These are phyloP conservation scores for Coleophoma crateriformis DNA, from an alignment of 2,329 filamentous ascomycete genomes.

Conservation along the genomic window DNA sequence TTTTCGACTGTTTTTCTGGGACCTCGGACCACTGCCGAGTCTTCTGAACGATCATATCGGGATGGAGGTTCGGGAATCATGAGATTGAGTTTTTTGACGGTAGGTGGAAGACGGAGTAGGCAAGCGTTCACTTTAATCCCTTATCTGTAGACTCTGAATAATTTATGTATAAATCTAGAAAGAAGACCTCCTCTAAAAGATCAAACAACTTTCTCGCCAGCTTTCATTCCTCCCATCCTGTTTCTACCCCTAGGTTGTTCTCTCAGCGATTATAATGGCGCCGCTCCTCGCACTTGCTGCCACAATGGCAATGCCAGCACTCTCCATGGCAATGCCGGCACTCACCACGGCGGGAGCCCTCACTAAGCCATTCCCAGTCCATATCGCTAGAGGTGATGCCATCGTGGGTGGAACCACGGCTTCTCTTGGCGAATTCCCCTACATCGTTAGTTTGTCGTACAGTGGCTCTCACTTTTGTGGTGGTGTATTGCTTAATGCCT, in stretches of 20 bases:
- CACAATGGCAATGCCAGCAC: background rate
- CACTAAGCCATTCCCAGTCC: background rate
- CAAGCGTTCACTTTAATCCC: background rate
- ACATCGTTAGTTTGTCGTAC: conserved; percentile 10
- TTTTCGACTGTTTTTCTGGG: background rate
- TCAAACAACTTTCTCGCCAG: background rate
- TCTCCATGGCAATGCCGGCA: background rate
- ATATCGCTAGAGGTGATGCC: background rate
- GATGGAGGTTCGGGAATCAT: background rate
- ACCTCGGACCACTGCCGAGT: background rate
- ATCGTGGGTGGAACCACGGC: conserved; percentile 10
- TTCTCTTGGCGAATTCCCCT: conserved; percentile 14
- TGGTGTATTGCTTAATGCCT: conserved; percentile 14
- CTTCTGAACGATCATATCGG: background rate
- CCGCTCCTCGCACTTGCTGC: background rate
- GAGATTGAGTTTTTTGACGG: background rate
- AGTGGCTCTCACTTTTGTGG: conserved; percentile 13
- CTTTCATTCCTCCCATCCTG: background rate
- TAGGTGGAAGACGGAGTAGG: background rate
- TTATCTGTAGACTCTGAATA: background rate
- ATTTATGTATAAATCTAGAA: background rate
- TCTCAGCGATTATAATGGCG: background rate
- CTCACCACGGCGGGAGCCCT: background rate
- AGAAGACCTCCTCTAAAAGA: background rate
- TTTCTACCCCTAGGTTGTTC: background rate